These are phyloP conservation scores for Ensete ventricosum DNA, from an alignment of 176 grass and related monocot species.

Conservation along the genomic window DNA sequence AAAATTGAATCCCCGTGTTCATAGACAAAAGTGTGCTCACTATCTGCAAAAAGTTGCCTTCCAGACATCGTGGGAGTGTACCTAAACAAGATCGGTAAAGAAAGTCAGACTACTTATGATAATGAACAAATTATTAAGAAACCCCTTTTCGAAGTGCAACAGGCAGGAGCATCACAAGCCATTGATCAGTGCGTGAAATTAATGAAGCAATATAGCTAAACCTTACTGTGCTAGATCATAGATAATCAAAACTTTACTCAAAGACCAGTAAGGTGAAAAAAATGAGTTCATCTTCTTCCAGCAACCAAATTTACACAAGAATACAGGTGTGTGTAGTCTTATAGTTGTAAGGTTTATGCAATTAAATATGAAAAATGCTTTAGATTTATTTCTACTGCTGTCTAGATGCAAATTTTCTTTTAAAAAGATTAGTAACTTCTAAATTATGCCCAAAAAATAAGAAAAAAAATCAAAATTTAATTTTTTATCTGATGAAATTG, in stretches of 20 bases:
- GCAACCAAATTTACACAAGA: no score
- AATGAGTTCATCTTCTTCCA: no score
- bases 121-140: no score
- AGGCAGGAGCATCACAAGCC: no score
- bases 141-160: no score
- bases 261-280: no score
- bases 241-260: no score
- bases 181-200: not conserved
- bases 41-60: constrained; percentile 14
- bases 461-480: not conserved
- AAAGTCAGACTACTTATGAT: not conserved
- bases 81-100: constrained; percentile 2
- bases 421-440: not conserved
- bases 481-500: not conserved
- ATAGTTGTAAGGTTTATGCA: no score
- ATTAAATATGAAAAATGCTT: not conserved
- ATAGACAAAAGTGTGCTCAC: constrained; percentile 12
- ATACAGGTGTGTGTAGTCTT: no score
- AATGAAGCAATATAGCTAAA: not conserved
- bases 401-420: no score
- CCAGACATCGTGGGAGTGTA: constrained; percentile 6
- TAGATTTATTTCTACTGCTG: not conserved
- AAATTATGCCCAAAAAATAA: not conserved
- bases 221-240: not conserved
- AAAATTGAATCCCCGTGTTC: constrained; percentile 25